phyloP scores from a whole-genome alignment of 208 protist genomes.

The Wallacemonas sp. region DNA sequence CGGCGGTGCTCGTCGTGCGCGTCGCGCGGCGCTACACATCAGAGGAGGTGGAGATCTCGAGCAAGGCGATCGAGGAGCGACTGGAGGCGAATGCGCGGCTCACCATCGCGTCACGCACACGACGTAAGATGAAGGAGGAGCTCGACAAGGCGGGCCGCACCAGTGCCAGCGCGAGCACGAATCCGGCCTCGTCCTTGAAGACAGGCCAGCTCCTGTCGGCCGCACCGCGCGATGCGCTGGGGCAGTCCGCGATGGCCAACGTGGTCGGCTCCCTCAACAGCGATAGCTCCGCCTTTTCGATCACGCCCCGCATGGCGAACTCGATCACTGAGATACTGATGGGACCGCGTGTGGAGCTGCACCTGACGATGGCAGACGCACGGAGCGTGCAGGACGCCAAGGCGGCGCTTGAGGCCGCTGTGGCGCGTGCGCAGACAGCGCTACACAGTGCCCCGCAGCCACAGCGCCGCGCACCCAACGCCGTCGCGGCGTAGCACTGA shows the following conservation, averaged over 20 bases:
- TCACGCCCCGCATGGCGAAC: not conserved
- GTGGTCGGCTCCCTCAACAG: no score
- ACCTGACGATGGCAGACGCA: not conserved
- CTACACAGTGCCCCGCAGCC: no score
- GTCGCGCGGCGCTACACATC: conserved; percentile 48
- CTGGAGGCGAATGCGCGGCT: conserved; percentile 30
- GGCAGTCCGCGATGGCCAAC: no score
- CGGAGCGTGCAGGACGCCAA: conserved; percentile 32
- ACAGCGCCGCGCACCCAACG: no score
- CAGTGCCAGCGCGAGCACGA: not conserved
- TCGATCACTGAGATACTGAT: not conserved
- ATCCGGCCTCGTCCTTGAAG: not conserved
- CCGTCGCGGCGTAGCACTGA: no score
- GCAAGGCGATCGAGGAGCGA: conserved; percentile 35
- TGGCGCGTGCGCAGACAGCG: conserved; percentile 41
- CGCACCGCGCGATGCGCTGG: no score
- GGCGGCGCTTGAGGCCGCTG: conserved; percentile 33
- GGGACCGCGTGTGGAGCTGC: not conserved
- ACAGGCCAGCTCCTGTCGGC: no score
- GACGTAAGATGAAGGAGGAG: conserved; percentile 20
- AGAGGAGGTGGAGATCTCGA: conserved; percentile 56
- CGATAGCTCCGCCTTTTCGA: no score
- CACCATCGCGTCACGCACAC: conserved; percentile 20
- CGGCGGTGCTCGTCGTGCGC: conserved; percentile 42
- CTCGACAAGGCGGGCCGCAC: not conserved